Conservation (phyloP, 1,139 yeast species). For the Groenewaldozyma sp. region DNA sequence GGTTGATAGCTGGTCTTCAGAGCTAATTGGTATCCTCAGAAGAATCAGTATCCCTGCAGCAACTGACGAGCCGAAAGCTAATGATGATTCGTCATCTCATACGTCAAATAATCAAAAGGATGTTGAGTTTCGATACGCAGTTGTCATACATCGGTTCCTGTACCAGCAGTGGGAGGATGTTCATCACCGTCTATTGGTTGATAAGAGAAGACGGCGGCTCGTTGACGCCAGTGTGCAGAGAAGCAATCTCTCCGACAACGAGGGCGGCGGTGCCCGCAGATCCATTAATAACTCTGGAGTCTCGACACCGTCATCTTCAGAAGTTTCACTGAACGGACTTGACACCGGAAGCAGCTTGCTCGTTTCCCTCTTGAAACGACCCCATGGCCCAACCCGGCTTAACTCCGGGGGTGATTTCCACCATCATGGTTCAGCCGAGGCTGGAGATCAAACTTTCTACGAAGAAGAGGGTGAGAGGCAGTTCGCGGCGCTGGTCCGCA, state of each 20-base stretch:
- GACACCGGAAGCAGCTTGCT: neutral
- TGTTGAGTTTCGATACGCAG: slow-evolving; percentile 13
- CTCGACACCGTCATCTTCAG: neutral
- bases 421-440: neutral
- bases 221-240: neutral
- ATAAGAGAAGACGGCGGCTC: slow-evolving; percentile 11
- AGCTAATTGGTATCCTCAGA: neutral
- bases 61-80: slow-evolving; percentile 26
- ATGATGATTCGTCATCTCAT: slow-evolving; percentile 26
- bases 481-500: slow-evolving; percentile 18
- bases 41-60: neutral
- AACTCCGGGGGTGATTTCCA: too few relatives aligned
- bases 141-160: slow-evolving; percentile 49
- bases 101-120: slow-evolving; percentile 9
- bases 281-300: neutral
- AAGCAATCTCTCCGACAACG: neutral
- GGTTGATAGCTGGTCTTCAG: neutral
- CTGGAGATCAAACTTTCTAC: slow-evolving; percentile 1
- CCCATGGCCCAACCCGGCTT: neutral
- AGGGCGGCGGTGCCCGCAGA: neutral
- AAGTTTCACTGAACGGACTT: neutral
- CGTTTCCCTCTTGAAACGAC: neutral
- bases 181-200: slow-evolving; percentile 22
- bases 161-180: slow-evolving; percentile 53
- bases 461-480: slow-evolving; percentile 16